Evolutionary conservation across 306 rosid species (phyloP), one percentile per base, ranked within the genome.

Genomic region (Arachis stenosperma): DNA sequence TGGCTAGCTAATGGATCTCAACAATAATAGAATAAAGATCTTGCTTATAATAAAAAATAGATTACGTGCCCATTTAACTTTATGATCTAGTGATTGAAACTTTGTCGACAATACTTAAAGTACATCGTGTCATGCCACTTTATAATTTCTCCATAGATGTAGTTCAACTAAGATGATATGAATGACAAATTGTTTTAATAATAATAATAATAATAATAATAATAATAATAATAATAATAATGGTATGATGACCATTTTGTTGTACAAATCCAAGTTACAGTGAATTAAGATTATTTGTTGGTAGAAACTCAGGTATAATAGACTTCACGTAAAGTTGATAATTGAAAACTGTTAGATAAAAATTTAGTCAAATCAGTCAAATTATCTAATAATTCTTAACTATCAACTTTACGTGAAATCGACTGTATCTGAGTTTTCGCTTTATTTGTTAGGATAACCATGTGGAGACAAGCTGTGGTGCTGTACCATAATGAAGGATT

Each of bases 1-100:
- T 57, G 3, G 36, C 47, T 12, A 12, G 56, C 59, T 51, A 59
- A 9, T 2, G 15, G 54, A 74, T 63, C 71, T 73, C 27, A 39
- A 44, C 42, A 62, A 33, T 33, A 4, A 33, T 33, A 33, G 3
- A 33, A 33, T 33, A 33, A 14, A 8, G 58, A 71, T 58, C 44
- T 70, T 60, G 41, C 46, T 60, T 33, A 37, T 61, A 22, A 61
- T 36, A 6, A 15, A 6, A 15, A 62, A 3, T 9, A 14, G 51
- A 27, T 62, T 8, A 4, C 30, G 41, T 8, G 67, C 5, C 7
- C 13, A 62, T 7, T 62, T 39, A 60, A 36, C 46, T 36, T 61
- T 10, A 39, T 61, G 37, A 33, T 33, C 37, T 33, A 33, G n/a
- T 36, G 13, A n/a, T 40, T 39, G 50, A 14, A 40, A 62, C 48